Percentiles rank a stretch among this genome's conserved stretches.
Conservation (phyloP, 257 asterid genomes). For the Paraleonurus japonicus region DNA sequence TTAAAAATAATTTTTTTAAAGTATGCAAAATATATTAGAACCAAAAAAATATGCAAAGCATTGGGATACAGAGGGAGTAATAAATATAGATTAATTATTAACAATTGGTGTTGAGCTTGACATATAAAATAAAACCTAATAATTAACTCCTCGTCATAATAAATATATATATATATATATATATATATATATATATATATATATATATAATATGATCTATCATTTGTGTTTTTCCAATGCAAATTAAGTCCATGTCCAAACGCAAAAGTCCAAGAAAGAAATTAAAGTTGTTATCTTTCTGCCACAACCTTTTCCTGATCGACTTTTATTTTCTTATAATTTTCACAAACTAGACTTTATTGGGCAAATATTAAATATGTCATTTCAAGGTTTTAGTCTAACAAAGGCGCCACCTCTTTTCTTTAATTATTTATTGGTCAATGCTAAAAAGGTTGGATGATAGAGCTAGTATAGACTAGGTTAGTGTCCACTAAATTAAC, state of each 20-base stretch:
- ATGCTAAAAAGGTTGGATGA: conserved; percentile 1
- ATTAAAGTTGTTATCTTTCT: conserved; percentile 25
- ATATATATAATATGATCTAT: neutral
- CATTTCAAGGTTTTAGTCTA: conserved; percentile 16
- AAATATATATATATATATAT: no score
- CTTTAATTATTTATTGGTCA: conserved; percentile 7
- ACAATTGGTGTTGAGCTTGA: neutral
- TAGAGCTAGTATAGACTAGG: neutral
- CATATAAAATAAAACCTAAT: no score
- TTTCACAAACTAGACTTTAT: conserved; percentile 29
- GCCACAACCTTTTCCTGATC: conserved; percentile 15
- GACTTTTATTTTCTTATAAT: neutral
- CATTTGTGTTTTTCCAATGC: conserved; percentile 32
- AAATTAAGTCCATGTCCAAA: conserved; percentile 25
- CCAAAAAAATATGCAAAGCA: no score
- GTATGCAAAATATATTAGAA: no score
- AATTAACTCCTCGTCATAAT: neutral
- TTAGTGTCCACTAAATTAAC: neutral
- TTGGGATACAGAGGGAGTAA: no score
- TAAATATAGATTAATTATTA: no score
- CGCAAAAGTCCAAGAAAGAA: conserved; percentile 32
- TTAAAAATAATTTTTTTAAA: no score
- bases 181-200: no score
- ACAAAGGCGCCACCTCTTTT: conserved; percentile 7
- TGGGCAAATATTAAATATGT: neutral